Evolutionary conservation across 106 monocot genomes (phyloP), one percentile per base, ranked within the genome.

Genomic region (Phalaenopsis equestris): DNA sequence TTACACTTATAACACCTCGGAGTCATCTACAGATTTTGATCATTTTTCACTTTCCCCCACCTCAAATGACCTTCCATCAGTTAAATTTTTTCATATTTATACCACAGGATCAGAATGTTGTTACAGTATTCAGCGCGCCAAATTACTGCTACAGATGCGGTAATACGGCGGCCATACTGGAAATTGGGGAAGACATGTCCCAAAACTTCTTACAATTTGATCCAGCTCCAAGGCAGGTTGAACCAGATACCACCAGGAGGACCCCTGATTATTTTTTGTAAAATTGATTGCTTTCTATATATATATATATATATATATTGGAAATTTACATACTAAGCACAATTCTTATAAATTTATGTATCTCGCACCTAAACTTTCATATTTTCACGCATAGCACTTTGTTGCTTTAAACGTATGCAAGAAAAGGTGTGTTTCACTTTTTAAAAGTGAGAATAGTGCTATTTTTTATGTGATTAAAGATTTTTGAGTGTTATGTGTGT

Each of bases 261-360:
- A 90, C 90, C 17, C 90, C 90, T 9, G 90, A 90, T 84, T 90
- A 90, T 81, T 90, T 90, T 82, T 88, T 90, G 84, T 90, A 86
- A 84, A 24, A 24, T 30, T 24, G 49, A 23, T 76, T 48, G 48
- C n/a, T 49, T 49, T 76, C 49, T 76, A 76, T 48, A 76, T 76
- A 30, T 30, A 30, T 30, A 30, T 30, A 30, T 30, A 30, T 30
- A 30, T 30, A 30, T 30, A 30, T 30, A 30, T 30, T 30, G 30
- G 30, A 30, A 30, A 30, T 30, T 30, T 30, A 30, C 30, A 30
- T 30, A 30, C 30, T 30, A 30, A 30, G 30, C 30, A 30, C 30
- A 30, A 30, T 30, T 30, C 30, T 30, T 30, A 30, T 30, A 30
- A 30, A 30, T 30, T 30, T 30, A 30, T 30, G 30, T 30, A 30